Evolutionary conservation across 805 yeast species (phyloP).

Genomic region (Candida tibetensis): DNA sequence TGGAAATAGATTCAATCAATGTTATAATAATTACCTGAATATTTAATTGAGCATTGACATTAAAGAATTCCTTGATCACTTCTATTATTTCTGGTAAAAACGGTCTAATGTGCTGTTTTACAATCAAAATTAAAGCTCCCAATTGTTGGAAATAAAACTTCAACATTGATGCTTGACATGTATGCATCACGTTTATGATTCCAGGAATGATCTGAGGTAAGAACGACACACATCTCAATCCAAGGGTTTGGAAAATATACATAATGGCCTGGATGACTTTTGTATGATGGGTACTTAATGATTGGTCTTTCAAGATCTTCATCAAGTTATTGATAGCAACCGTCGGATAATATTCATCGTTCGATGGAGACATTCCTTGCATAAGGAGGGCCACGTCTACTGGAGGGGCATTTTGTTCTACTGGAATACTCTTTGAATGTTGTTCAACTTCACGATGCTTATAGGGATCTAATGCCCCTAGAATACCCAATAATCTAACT

Average conservation of each 20-base stretch:
- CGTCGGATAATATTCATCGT: conserved; percentile 91
- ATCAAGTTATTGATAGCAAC: conserved; percentile 85
- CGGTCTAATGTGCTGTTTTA: conserved; percentile 86
- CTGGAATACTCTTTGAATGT: conserved; percentile 49
- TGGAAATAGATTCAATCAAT: conserved; percentile 78
- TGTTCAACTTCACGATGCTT: conserved; percentile 90
- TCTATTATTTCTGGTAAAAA: conserved; percentile 72
- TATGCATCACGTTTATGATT: conserved; percentile 76
- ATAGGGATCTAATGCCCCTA: conserved; percentile 97
- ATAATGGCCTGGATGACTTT: conserved; percentile 92
- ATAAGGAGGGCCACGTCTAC: conserved; percentile 85
- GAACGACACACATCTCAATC: conserved; percentile 86
- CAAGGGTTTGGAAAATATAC: conserved; percentile 85
- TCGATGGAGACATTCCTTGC: conserved; percentile 91
- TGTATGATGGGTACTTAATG: conserved; percentile 82
- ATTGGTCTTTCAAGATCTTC: conserved; percentile 80
- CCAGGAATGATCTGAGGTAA: conserved; percentile 87
- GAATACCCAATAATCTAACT: conserved; percentile 81
- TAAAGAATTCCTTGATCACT: conserved; percentile 72
- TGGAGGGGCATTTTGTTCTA: conserved; percentile 84
- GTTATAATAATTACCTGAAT: conserved; percentile 77
- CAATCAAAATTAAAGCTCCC: conserved; percentile 73
- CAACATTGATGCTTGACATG: conserved; percentile 72
- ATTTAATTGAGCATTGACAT: conserved; percentile 40
- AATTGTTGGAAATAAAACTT: conserved; percentile 90